Conservation (phyloP, 192 early-diverging fungal genomes). For the Dispira parvispora region DNA sequence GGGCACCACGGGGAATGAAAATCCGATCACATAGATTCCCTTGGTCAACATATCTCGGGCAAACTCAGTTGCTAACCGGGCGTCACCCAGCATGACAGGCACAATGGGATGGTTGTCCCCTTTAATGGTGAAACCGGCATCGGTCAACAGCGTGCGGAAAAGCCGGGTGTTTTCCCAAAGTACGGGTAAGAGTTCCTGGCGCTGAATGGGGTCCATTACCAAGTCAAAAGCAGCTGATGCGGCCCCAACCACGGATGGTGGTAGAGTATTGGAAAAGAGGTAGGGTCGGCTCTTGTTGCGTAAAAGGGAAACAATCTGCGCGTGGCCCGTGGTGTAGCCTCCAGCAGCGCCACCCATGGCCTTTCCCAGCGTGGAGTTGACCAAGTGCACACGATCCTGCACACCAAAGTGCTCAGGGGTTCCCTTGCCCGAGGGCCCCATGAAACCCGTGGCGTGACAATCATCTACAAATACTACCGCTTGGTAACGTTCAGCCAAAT, state of each 20-base stretch:
- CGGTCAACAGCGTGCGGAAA: slow-evolving; percentile 38
- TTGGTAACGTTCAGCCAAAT: slow-evolving; percentile 49
- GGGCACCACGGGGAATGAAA: slow-evolving; percentile 40
- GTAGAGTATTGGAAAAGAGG: slow-evolving; percentile 37
- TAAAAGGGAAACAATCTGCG: slow-evolving; percentile 25
- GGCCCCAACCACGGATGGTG: slow-evolving; percentile 34
- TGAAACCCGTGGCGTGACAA: slow-evolving; percentile 47
- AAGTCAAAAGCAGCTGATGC: slow-evolving; percentile 33
- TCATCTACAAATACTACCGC: slow-evolving; percentile 61
- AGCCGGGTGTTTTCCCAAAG: slow-evolving; percentile 40
- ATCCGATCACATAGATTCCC: slow-evolving; percentile 37
- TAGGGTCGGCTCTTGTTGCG: slow-evolving; percentile 36
- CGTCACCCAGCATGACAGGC: slow-evolving; percentile 39
- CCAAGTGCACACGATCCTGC: slow-evolving; percentile 30
- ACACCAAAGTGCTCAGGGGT: slow-evolving; percentile 48
- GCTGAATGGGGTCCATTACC: slow-evolving; percentile 23
- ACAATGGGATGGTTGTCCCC: slow-evolving; percentile 39
- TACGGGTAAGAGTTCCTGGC: slow-evolving; percentile 26
- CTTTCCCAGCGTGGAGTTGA: slow-evolving; percentile 43
- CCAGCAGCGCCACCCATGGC: slow-evolving; percentile 36
- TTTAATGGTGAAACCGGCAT: slow-evolving; percentile 43
- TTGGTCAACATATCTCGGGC: slow-evolving; percentile 32
- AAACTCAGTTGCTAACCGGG: slow-evolving; percentile 27
- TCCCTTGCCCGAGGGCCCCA: slow-evolving; percentile 47
- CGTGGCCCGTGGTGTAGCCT: slow-evolving; percentile 27